Conservation (phyloP, 768 basidiomycete species). For the Leucocoprinus leucothites region DNA sequence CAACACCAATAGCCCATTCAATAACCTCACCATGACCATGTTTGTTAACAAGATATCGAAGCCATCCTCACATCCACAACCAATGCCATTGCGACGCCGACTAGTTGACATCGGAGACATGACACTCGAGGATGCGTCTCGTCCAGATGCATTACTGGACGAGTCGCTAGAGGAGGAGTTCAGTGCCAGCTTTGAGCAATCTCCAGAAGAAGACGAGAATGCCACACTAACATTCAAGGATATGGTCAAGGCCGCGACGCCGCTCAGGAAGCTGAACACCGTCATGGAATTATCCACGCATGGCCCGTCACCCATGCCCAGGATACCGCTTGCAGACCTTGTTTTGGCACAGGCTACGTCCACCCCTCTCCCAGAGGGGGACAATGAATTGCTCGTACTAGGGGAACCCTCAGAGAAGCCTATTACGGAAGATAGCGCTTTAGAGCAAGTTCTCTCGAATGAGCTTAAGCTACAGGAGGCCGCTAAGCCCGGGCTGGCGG, state of each 20-base stretch:
- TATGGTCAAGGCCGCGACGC: conserved; percentile 34
- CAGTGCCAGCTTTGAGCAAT: conserved; percentile 14
- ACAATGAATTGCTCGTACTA: background rate
- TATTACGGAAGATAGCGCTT: background rate
- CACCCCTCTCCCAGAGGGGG: conserved; percentile 4
- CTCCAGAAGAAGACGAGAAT: conserved; percentile 34
- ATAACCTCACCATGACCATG: conserved; percentile 26
- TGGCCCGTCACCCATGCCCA: conserved; percentile 22
- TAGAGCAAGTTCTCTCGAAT: background rate
- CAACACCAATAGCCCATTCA: conserved; percentile 15
- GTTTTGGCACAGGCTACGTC: conserved; percentile 29
- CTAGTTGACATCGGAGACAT: conserved; percentile 51
- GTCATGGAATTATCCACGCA: conserved; percentile 16
- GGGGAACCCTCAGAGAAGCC: background rate
- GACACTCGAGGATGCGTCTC: conserved; percentile 35
- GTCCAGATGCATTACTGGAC: conserved; percentile 25
- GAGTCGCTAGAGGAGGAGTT: conserved; percentile 28
- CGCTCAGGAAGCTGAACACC: conserved; percentile 22
- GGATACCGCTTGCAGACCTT: conserved; percentile 38
- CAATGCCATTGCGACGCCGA: conserved; percentile 33
- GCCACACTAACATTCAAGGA: conserved; percentile 33
- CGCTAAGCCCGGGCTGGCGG: background rate
- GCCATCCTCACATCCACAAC: conserved; percentile 17
- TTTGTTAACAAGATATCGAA: conserved; percentile 34
- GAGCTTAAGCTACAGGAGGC: background rate